Evolutionary conservation across 1,284 basidiomycete species (phyloP).

Genomic region (Puccinia novopanici): DNA sequence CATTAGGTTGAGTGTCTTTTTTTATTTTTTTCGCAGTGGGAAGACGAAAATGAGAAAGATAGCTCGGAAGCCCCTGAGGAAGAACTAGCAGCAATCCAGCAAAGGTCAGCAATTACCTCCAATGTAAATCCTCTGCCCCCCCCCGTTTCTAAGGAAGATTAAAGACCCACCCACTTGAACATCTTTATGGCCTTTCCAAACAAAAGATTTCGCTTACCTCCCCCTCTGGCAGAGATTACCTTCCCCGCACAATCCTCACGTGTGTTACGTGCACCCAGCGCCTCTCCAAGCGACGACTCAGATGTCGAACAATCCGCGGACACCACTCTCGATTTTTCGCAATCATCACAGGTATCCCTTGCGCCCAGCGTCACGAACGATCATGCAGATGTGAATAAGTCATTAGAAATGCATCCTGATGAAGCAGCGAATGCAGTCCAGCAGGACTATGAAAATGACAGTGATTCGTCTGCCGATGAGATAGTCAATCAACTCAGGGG

Average conservation of each 20-base stretch:
- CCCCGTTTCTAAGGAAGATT: not conserved
- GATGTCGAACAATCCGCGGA: not conserved
- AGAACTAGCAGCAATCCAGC: constrained; percentile 22
- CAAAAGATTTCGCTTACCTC: not conserved
- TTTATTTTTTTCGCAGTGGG: constrained; percentile 22
- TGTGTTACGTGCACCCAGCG: not conserved
- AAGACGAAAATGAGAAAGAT: constrained; percentile 10
- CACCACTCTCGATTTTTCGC: not conserved
- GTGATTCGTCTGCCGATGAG: constrained; percentile 23
- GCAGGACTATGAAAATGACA: not conserved
- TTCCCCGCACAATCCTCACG: not conserved
- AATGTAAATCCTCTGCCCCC: not conserved
- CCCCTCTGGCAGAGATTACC: not conserved
- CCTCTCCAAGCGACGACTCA: not conserved
- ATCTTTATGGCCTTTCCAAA: no score
- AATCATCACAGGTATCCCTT: not conserved
- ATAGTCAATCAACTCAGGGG: constrained; percentile 39
- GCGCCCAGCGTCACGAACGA: not conserved
- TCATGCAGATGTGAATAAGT: not conserved
- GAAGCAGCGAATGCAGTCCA: not conserved
- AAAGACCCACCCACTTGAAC: not conserved
- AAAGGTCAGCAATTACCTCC: not conserved
- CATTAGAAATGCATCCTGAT: not conserved
- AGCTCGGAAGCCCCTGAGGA: constrained; percentile 45
- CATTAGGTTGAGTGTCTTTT: not conserved